These are phyloP conservation scores for Trichomonas vaginalis DNA, from an alignment of 208 protist species.

Conservation along the genomic window DNA sequence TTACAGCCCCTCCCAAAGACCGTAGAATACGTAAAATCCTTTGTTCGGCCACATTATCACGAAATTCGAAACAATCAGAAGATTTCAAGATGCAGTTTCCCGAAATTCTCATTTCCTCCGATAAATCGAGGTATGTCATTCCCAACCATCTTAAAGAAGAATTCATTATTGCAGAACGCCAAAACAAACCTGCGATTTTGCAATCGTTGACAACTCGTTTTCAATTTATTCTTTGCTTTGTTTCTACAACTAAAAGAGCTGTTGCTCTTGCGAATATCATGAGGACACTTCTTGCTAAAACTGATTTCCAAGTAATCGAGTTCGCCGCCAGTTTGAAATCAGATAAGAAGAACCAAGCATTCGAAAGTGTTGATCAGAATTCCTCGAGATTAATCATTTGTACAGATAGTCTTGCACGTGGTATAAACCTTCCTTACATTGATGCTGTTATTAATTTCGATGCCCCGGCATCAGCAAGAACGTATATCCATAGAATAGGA, in stretches of 20 bases:
- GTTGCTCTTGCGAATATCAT: background rate
- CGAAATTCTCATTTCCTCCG: background rate
- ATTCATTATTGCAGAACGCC: background rate
- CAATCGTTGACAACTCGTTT: background rate
- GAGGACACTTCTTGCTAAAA: background rate
- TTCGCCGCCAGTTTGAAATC: background rate
- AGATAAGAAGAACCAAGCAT: background rate
- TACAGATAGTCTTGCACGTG: constrained; percentile 49
- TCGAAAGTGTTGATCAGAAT: background rate
- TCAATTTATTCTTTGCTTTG: background rate
- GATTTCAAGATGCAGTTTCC: background rate
- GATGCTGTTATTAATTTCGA: constrained; percentile 94
- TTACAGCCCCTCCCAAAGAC: background rate
- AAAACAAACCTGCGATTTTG: background rate
- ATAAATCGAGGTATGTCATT: background rate
- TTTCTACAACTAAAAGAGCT: background rate
- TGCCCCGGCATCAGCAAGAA: constrained; percentile 81
- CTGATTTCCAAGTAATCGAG: background rate
- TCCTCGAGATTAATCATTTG: constrained; percentile 40
- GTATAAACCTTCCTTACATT: constrained; percentile 81
- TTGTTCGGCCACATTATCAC: background rate
- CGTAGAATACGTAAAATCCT: background rate
- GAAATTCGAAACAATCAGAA: constrained; percentile 14
- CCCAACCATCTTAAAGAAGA: background rate
- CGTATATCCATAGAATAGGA: constrained; percentile 49